Conservation (phyloP, 768 basidiomycete genomes). For the Mycena polygramma region DNA sequence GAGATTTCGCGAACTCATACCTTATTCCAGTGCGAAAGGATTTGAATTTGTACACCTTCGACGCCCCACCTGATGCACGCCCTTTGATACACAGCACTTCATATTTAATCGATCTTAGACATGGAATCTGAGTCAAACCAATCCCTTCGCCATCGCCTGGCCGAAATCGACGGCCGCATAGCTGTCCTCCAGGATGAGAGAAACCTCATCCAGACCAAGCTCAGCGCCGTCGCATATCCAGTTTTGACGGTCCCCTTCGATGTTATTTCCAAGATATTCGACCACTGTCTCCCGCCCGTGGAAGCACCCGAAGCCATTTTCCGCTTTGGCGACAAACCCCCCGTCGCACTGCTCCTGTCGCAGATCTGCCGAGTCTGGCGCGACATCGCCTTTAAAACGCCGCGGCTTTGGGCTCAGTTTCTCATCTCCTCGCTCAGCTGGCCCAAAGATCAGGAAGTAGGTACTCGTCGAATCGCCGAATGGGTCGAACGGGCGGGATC, state of each 20-base stretch:
- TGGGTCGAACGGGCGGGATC: constrained; percentile 1
- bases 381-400: background rate
- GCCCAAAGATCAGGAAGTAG: too few relatives aligned
- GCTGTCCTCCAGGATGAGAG: constrained; percentile 11
- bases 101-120: too few relatives aligned
- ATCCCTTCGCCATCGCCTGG: constrained; percentile 3
- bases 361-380: background rate
- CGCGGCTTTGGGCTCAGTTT: background rate
- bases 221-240: background rate
- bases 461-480: background rate
- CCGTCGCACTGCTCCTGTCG: background rate
- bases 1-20: too few relatives aligned
- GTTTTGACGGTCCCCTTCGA: constrained; percentile 12
- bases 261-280: background rate
- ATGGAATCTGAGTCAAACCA: background rate
- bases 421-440: too few relatives aligned
- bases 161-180: constrained; percentile 13
- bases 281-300: background rate
- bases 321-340: background rate
- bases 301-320: background rate
- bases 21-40: too few relatives aligned
- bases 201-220: background rate
- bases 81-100: too few relatives aligned
- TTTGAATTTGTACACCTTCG: too few relatives aligned
- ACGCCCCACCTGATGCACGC: too few relatives aligned